Evolutionary conservation across 768 basidiomycete genomes (phyloP), one percentile per base, ranked within the genome.

Genomic region (Tylopilus felleus): DNA sequence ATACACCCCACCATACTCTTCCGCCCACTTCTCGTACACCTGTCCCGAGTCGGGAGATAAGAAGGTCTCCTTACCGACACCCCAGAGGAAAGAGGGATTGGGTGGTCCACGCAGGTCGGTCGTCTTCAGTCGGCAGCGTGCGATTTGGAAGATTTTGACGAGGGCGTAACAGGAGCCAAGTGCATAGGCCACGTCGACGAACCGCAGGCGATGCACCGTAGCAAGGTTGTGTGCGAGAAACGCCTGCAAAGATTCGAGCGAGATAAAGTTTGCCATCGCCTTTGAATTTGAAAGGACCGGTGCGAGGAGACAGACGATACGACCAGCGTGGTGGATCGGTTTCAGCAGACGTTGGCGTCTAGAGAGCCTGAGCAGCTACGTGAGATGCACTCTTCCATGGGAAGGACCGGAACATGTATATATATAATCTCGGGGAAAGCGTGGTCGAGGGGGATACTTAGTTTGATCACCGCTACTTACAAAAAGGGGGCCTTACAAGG

Each of bases 1-100:
- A 55, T 69, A 84, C 0, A 73, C 78, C 2, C 74, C 59, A 8
- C 84, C 83, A 31, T 81, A 81, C 42, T 76, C 62, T 8, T 61
- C 62, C 1, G 71, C 71, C 83, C 82, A 84, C 6, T 66, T 52
- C 51, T 81, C 80, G 55, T 72, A 76, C 8, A 80, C 23, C 1
- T 54, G 40, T 0, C 71, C 74, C 2, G 70, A 28, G 52, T 78
- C 71, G 1, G 28, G 28, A 8, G 56, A 44, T 1, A 25, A 14
- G 17, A 54, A 0, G 2, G 58, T 9, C 1, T 6, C 10, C 35
- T 52, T 60, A 2, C 45, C 42, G n/a, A 55, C 9, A 3, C 66
- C 66, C 36, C 47, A 68, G 6, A 66, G 0, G 22, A 66, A 47
- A 12, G 53, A 61, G 12, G 59, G 53, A 25, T 38, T 58, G 2